Base-by-base conservation (phyloP, 768 basidiomycete species). In the Russula griseocarnosa region DNA sequence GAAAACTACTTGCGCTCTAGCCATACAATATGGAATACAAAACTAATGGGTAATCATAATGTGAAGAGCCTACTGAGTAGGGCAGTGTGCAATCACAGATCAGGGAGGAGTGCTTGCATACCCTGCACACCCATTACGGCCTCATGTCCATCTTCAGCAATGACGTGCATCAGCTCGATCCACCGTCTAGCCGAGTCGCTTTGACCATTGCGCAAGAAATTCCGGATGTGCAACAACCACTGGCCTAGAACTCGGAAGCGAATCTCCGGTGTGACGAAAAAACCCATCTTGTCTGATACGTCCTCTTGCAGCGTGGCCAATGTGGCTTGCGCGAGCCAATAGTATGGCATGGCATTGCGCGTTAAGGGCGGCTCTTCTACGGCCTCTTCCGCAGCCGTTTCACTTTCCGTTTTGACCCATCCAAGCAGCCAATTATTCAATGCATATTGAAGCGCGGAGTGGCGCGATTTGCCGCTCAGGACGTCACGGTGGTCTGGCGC, bases 361-460 rank as follows among this genome's bases (percentile, higher is more conserved):
- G 58, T 62, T 28, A 70, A 67, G 24, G 26, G 62, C 28, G 65
- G 55, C 42, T 63, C 66, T 22, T 59, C 51, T 10, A n/a, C 40
- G 52, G 59, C 68, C 24, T 62, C 49, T 42, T 44, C 54, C 66
- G 55, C n/a, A 20, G 34, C 20, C 22, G 26, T 56, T 18, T 70
- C 60, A 26, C 67, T 57, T 13, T 62, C 50, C 4, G 62, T 60
- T 42, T 57, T 28, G 53, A 75, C 68, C 82, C 82, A 83, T 66
- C 78, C 76, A 57, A 79, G 77, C 40, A 82, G 71, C 82, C 82
- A 83, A 66, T 80, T 82, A 64, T 83, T 80, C 16, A 84, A 73
- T 6, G 78, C 75, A 66, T 75, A 78, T 67, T 83, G 81, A 34
- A 77, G 73, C 22, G 72, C 68, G 64, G 77, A 63, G 26, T 71